Percentiles rank a stretch among this genome's conserved stretches.
phyloP scores from a whole-genome alignment of 2,329 filamentous ascomycete genomes.

The Calonectria pauciramosa region DNA sequence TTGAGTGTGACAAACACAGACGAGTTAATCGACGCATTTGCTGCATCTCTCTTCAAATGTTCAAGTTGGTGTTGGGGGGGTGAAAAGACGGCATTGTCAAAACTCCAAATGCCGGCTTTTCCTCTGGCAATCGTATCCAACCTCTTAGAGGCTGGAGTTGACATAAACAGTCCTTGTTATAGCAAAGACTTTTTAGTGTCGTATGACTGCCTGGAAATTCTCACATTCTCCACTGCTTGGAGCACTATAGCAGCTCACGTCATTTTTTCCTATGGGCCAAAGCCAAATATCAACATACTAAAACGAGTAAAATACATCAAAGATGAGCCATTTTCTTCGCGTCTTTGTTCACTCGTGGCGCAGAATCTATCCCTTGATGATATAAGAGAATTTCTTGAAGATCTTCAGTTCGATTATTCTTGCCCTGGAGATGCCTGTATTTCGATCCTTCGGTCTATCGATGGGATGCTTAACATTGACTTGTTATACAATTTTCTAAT shows the following conservation, averaged over 20 bases:
- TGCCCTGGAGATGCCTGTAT: background rate
- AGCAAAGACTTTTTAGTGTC: too few species aligned
- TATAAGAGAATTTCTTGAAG: background rate
- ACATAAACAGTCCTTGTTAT: background rate
- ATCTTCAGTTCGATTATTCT: too few species aligned
- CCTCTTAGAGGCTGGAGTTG: background rate
- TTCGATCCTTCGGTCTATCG: too few species aligned
- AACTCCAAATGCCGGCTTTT: background rate
- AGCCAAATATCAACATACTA: background rate
- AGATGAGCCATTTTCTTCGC: too few species aligned
- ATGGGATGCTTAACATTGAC: too few species aligned
- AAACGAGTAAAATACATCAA: too few species aligned
- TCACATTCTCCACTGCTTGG: background rate
- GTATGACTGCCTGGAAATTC: background rate
- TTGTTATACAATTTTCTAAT: too few species aligned
- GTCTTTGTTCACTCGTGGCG: too few species aligned
- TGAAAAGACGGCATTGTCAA: too few species aligned
- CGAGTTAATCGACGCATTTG: background rate
- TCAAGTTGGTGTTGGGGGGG: background rate
- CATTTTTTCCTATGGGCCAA: background rate
- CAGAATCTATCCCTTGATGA: background rate
- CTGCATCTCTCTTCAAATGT: background rate
- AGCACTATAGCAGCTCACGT: background rate
- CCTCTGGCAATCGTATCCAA: background rate
- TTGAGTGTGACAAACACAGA: too few species aligned